A percentile compares a stretch with the other conserved stretches of the same genome.
Evolutionary conservation across 352 stramenopile genomes (phyloP).

Genomic region (Nothophytophthora sp.): DNA sequence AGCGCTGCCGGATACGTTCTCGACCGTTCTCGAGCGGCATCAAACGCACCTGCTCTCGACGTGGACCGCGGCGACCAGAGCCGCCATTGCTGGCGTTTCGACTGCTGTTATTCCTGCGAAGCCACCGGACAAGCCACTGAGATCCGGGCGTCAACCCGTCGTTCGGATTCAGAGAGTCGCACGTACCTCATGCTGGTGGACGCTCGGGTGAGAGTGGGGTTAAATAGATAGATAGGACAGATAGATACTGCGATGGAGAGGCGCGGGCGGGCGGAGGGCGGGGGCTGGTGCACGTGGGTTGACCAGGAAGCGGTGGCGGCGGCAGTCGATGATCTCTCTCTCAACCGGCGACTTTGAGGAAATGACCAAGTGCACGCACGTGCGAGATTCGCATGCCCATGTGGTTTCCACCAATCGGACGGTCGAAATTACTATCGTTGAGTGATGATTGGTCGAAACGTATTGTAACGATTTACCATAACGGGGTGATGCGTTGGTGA

Average conservation of each 20-base stretch:
- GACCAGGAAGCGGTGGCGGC: constrained; percentile 8
- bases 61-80: constrained; percentile 29
- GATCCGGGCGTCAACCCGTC: neutral
- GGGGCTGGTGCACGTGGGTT: constrained; percentile 6
- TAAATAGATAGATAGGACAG: constrained; percentile 40
- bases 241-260: constrained; percentile 13
- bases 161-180: neutral
- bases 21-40: neutral
- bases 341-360: constrained; percentile 25
- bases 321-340: constrained; percentile 16
- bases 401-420: constrained; percentile 27
- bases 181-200: constrained; percentile 47
- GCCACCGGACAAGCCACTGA: neutral
- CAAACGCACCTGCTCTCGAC: constrained; percentile 36
- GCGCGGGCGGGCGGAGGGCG: neutral
- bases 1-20: too few relatives aligned
- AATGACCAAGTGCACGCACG: neutral
- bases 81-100: constrained; percentile 27
- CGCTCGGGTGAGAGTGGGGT: neutral
- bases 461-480: too few relatives aligned
- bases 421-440: neutral
- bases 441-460: neutral
- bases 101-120: constrained; percentile 29
- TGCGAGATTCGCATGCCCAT: constrained; percentile 10
- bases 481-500: neutral